Conservation (phyloP, 768 basidiomycete species). For the Ephemerocybe angulata region DNA sequence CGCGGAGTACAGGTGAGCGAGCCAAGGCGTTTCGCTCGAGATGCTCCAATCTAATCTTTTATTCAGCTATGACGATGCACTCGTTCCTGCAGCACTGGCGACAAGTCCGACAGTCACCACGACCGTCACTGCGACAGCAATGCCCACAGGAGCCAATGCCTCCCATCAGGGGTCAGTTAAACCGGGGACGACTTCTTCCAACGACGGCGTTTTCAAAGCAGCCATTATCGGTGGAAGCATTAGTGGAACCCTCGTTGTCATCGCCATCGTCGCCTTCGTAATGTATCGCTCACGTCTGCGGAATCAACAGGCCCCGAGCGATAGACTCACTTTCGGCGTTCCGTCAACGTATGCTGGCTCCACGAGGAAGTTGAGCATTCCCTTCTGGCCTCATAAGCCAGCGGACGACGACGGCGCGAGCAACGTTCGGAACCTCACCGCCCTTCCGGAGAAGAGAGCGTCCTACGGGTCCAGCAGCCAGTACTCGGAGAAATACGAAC, state of each 20-base stretch:
- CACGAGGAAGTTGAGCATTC: neutral
- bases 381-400: constrained; percentile 2
- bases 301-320: neutral
- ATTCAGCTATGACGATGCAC: neutral
- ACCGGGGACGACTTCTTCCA: neutral
- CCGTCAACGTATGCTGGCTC: constrained; percentile 4
- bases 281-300: neutral
- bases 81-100: neutral
- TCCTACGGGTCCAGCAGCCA: neutral
- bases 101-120: no score
- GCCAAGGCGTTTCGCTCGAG: no score
- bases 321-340: neutral
- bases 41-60: neutral
- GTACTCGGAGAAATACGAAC: neutral
- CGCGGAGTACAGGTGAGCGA: constrained; percentile 2
- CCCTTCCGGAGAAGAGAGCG: neutral
- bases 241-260: neutral
- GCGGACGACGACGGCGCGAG: neutral
- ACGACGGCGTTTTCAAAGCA: neutral
- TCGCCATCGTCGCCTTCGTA: neutral
- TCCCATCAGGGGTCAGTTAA: neutral
- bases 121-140: neutral
- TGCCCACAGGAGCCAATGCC: neutral
- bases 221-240: constrained; percentile 2
- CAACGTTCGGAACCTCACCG: neutral